Base-by-base conservation (phyloP, 1,139 yeast genomes). In the Geotrichum fermentans region DNA sequence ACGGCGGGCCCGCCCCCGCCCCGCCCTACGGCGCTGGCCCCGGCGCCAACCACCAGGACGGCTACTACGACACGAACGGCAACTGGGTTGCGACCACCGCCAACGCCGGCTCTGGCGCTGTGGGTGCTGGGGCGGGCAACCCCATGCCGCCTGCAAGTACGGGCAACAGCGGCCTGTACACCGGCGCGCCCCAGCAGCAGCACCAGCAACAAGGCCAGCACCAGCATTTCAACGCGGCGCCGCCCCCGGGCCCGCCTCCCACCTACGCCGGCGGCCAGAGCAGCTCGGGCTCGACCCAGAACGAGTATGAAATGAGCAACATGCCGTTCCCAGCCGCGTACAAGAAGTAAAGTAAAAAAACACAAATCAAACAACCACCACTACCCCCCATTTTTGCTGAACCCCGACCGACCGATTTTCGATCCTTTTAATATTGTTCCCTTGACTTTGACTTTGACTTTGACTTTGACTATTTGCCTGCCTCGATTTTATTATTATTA, bases 21-120 rank as follows among this genome's bases (percentile, higher is more conserved):
- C 72, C 67, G 3, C 64, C 69, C 11, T 72, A 72, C 46, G 69
- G 69, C 44, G 84, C 74, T 14, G 72, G 74, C 34, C 80, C 84
- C 16, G 22, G n/a, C 39, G 24, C 14, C 16, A 13, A 11, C 28
- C 32, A 22, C 14, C 96, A 88, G 61, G 78, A 84, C 64, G 96
- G 96, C 0, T 84, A 78, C 64, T 89, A 87, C 61, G 96, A 87
- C 65, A 70, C 70, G 33, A 68, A 74, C 40, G 96, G 96, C 1
- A 75, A 67, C 52, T 77, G 76, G 61, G 74, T 74, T 49, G 57
- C 66, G 4, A 35, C 40, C 34, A 30, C 41, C 28, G 47, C 40
- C 35, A 32, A 40, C 4, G 28, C 28, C 33, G 37, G 43, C 0
- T 41, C 34, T 10, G 46, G 40, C 26, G 41, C 10, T 3, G 30